Base-by-base conservation (phyloP, 2,329 filamentous ascomycete genomes). In the Sclerotinia minor region DNA sequence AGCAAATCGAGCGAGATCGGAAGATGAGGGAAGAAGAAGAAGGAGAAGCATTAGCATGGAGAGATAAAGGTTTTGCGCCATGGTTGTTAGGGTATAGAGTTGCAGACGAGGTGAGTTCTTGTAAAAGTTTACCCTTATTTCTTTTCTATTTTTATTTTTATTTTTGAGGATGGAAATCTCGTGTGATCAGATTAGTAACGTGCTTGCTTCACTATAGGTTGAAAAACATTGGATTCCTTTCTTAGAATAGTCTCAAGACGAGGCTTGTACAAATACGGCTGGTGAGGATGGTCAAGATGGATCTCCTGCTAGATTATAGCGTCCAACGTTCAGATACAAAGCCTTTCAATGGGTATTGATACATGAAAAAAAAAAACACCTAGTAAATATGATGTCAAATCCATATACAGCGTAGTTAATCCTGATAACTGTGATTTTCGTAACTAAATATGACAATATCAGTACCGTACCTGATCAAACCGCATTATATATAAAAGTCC, bases 1-100 rank as follows among this genome's bases (percentile, higher is more conserved):
- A 86, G 68, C 87, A 90, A 73, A 79, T 84, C 69, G 81, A 80
- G 32, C 79, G 88, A 59, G 88, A 90, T 72, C 64, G 72, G 2
- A 78, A 78, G 58, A 79, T 82, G 75, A 76, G 75, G 77, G 15
- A 64, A 26, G 15, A 64, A 54, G 75, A 0, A 74, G 77, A 52
- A 80, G 80, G 6, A 80, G 58, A 82, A 67, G 79, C 80, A 2
- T 57, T 74, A 53, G 72, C 72, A 0, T 82, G 80, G 80, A 75
- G 79, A 60, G 80, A 82, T 71, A 78, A 78, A 0, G 77, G 74
- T 1, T 67, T 81, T 63, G 77, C 77, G 13, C 79, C 78, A 0
- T 76, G 75, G 65, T 70, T 81, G 59, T 68, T 82, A 38, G 79
- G 80, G 13, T 81, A 81, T 72, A 76, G 80, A 71, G 76, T 77